Conservation (phyloP, 768 basidiomycete genomes). For the Tricholoma matsutake region DNA sequence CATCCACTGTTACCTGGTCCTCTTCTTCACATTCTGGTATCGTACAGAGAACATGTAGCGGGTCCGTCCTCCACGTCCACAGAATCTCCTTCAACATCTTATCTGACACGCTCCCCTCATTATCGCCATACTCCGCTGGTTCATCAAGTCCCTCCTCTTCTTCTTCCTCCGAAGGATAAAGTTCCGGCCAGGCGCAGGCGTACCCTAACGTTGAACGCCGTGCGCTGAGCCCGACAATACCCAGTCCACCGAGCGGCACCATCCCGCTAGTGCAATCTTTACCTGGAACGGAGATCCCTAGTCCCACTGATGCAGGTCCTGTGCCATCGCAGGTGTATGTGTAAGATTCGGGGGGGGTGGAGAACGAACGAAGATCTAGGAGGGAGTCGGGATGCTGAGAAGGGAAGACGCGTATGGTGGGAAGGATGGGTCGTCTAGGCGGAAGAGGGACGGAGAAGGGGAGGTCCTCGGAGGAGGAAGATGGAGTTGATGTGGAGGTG, state of each 20-base stretch:
- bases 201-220: neutral
- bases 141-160: neutral
- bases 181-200: neutral
- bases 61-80: neutral
- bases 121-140: neutral
- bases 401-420: neutral
- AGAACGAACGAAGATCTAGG: neutral
- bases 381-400: neutral
- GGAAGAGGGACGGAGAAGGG: neutral
- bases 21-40: neutral
- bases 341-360: neutral
- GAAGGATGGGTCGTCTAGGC: neutral
- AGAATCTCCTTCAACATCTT: neutral
- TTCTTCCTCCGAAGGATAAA: neutral
- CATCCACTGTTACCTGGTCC: neutral
- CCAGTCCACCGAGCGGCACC: neutral
- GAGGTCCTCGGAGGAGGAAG: neutral
- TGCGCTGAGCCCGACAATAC: neutral
- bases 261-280: neutral
- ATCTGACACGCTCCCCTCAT: neutral
- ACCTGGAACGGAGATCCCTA: neutral
- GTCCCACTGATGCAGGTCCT: neutral
- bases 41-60: neutral
- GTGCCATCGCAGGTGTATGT: neutral
- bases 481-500: neutral